Evolutionary conservation across 2,329 filamentous ascomycete species (phyloP), one percentile per base, ranked within the genome.

Genomic region (Colletotrichum sidae): DNA sequence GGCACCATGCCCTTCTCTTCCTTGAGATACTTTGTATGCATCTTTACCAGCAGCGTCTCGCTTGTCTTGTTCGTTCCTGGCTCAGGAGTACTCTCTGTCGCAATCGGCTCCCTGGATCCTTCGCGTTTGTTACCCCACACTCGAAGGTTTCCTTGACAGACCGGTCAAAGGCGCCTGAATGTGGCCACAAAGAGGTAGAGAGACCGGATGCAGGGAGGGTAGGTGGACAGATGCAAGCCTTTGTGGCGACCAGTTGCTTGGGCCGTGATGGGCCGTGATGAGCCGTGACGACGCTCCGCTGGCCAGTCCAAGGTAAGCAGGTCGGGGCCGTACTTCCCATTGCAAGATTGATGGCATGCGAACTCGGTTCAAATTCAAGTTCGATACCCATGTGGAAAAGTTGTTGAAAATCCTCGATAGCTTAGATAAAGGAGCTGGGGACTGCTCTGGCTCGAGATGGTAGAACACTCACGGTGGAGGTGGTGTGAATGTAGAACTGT

Each of bases 401-500:
- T 46, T 25, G 55, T 37, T 62, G 35, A 42, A 51, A 41, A 47
- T 50, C 37, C 46, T 15, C 33, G 55, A 56, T 57, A 47, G 58
- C 41, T 52, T 53, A 49, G 52, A 51, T 55, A 47, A 45, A n/a
- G 37, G 52, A 37, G 35, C 47, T 63, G 52, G 35, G 47, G 35
- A 17, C 49, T 37, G 49, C 49, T 38, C 13, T 49, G 50, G n/a
- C 50, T 55, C 39, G 38, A 44, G 49, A 49, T 35, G 51, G 39
- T 39, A n/a, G 53, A 11, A 17, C 15, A 8, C 13, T 13, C 8
- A 54, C 11, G 12, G 17, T 25, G 35, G 45, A 34, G 37, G 35
- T 41, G 61, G 63, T 10, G 62, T 65, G 63, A 45, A n/a, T 62
- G 52, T 63, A 66, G 15, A 15, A 33, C 12, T 5, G 25, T 25